Percentiles rank a stretch among this genome's conserved stretches.
These are phyloP conservation scores for Agrocybe praecox DNA, from an alignment of 768 basidiomycete species.

Conservation along the genomic window DNA sequence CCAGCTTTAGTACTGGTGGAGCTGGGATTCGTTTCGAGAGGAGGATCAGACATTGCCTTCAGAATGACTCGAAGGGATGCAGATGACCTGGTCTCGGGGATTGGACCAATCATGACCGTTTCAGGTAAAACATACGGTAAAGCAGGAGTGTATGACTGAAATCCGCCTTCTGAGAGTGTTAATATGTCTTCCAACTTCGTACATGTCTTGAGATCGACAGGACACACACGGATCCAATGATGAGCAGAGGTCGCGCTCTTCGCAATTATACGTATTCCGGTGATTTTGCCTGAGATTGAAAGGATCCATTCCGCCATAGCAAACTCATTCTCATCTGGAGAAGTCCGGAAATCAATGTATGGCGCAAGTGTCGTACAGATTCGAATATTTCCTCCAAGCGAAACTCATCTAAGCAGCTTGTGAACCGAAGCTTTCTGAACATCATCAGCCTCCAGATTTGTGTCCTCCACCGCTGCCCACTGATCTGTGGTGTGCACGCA, in stretches of 20 bases:
- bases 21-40: conserved; percentile 34
- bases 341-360: conserved; percentile 37
- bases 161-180: conserved; percentile 36
- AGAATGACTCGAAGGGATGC: conserved; percentile 33
- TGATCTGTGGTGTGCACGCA: conserved; percentile 39
- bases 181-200: too few relatives aligned
- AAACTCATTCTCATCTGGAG: conserved; percentile 32
- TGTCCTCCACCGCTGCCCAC: conserved; percentile 36
- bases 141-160: conserved; percentile 34
- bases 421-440: conserved; percentile 29
- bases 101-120: conserved; percentile 32
- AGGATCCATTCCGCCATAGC: conserved; percentile 44
- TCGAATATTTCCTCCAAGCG: conserved; percentile 33
- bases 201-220: conserved; percentile 36
- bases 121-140: conserved; percentile 34
- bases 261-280: conserved; percentile 35
- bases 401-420: conserved; percentile 36
- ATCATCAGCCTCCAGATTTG: conserved; percentile 33
- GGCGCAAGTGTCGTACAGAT: conserved; percentile 31
- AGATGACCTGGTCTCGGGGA: conserved; percentile 33
- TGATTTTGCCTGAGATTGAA: conserved; percentile 35
- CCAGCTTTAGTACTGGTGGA: conserved; percentile 24
- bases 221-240: conserved; percentile 37
- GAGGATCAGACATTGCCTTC: conserved; percentile 35
- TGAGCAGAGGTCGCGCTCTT: conserved; percentile 35